Evolutionary conservation across 192 early-diverging fungal species (phyloP), one percentile per base, ranked within the genome.

Genomic region (Funneliformis mosseae): DNA sequence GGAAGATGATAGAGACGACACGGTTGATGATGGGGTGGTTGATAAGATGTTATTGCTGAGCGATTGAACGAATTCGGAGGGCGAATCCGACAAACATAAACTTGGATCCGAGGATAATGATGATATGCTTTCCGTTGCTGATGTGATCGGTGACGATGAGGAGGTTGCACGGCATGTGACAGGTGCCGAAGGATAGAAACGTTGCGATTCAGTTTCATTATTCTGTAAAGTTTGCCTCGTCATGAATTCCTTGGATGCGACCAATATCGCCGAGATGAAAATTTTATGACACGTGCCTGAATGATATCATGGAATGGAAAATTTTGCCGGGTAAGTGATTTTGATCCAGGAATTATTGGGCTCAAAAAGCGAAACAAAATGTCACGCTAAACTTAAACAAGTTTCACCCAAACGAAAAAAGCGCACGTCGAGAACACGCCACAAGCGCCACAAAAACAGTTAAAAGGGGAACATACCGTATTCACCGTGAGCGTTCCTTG

Each of bases 251-350:
- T 85, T 85, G 9, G 83, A 83, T 6, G 84, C 83, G 3, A 82
- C 77, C 9, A 85, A 45, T n/a, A 85, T 25, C 42, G 84, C 74
- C 1, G 84, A 83, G 5, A 85, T 21, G 38, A 83, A 74, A 39
- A 83, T 82, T 68, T 81, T 59, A 78, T 85, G 84, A 18, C 73
- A 78, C 8, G 84, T 85, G 55, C 81, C 84, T 85, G 3, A 33
- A 33, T 33, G 33, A 33, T 33, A 33, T 33, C 33, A 33, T 33
- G 0, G 1, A 33, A 33, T 33, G 33, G 33, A 33, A 33, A 33
- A 33, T 33, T 33, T 33, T 33, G 33, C 33, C 33, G 33, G 33
- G 33, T 33, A 33, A 33, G 33, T 33, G 3, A 33, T 33, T 33
- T 33, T 33, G 33, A 33, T 33, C 33, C 33, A 33, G 0, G 3